These are phyloP conservation scores for Entophlyctis luteolus DNA, from an alignment of 192 early-diverging fungal genomes.

Conservation along the genomic window DNA sequence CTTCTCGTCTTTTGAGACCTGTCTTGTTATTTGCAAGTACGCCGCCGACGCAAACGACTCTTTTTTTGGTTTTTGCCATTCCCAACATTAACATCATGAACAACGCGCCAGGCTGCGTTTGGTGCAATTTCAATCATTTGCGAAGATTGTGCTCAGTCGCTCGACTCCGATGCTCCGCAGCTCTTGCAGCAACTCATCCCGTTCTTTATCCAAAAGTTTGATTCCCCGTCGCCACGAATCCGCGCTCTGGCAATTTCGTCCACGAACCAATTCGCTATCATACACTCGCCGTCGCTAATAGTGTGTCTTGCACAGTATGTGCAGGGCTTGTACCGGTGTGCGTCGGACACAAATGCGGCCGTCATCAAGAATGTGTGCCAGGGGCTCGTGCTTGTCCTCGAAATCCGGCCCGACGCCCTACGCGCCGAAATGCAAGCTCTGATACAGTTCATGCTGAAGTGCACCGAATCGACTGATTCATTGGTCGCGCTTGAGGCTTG, in stretches of 20 bases:
- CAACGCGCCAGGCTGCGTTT: conserved; percentile 64
- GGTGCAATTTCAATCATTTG: conserved; percentile 90
- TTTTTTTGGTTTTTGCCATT: background rate
- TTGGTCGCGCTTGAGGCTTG: conserved; percentile 94
- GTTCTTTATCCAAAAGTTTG: conserved; percentile 82
- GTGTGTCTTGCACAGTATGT: conserved; percentile 61
- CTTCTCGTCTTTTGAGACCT: background rate
- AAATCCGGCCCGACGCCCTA: conserved; percentile 79
- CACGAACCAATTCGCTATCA: conserved; percentile 82
- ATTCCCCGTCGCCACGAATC: conserved; percentile 68
- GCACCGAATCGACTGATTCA: conserved; percentile 74
- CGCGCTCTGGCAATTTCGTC: conserved; percentile 78
- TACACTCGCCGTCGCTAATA: conserved; percentile 69
- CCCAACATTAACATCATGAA: background rate
- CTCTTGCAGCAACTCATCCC: conserved; percentile 75
- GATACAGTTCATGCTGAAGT: conserved; percentile 93
- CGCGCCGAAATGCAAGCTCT: conserved; percentile 82
- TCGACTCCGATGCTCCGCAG: conserved; percentile 76
- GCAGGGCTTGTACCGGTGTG: conserved; percentile 73
- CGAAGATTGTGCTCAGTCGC: conserved; percentile 81
- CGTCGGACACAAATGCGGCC: conserved; percentile 74
- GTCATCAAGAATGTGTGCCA: conserved; percentile 93
- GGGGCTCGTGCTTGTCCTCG: conserved; percentile 85
- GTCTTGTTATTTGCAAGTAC: background rate
- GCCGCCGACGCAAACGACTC: background rate